Evolutionary conservation across 768 basidiomycete species (phyloP).

Genomic region (Tephrocybe sp.): DNA sequence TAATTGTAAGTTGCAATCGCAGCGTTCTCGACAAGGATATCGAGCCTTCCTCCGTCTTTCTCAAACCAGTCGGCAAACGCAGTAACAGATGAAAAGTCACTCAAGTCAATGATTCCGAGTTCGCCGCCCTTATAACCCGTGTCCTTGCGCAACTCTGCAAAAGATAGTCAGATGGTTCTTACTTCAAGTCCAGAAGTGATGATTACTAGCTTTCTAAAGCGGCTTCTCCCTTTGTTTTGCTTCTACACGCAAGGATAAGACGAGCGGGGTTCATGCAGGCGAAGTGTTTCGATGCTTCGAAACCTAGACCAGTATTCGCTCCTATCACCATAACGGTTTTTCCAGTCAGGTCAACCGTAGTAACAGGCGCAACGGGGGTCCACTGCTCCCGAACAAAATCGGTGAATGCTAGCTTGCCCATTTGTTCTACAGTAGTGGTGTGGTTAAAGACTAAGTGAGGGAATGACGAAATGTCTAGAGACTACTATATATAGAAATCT

Average conservation of each 20-base stretch:
- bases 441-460: no score
- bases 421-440: not conserved
- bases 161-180: no score
- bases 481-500: no score
- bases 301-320: constrained; percentile 51
- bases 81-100: constrained; percentile 37
- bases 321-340: no score
- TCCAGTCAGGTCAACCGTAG: no score
- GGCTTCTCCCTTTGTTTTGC: no score
- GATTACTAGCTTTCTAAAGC: constrained; percentile 33
- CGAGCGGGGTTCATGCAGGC: constrained; percentile 40
- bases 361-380: constrained; percentile 26
- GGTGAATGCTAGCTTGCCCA: constrained; percentile 18
- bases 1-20: no score
- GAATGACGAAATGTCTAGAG: no score
- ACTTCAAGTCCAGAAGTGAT: not conserved
- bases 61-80: constrained; percentile 38
- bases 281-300: constrained; percentile 46
- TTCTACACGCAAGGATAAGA: no score
- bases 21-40: no score
- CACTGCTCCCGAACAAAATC: constrained; percentile 21
- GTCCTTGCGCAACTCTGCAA: no score
- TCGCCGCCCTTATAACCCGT: constrained; percentile 35
- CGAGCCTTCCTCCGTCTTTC: no score
- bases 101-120: constrained; percentile 39